Evolutionary conservation across 768 basidiomycete species (phyloP), one percentile per base, ranked within the genome.

Genomic region (Agaricus subrufescens): DNA sequence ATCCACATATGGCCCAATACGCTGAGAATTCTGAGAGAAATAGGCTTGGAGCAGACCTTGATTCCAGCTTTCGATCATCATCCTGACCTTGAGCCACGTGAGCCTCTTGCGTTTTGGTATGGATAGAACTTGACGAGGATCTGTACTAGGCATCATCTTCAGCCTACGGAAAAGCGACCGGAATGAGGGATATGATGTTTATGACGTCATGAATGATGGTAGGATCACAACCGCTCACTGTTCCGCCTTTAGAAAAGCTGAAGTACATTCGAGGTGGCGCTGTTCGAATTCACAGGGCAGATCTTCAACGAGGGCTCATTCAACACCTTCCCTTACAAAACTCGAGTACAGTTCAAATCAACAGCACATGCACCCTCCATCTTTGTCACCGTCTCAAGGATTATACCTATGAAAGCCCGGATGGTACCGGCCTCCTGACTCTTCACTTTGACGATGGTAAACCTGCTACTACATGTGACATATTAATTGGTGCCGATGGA

Each of bases 301-400:
- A 81, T 50, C 73, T 82, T 44, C 77, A 79, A 46, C 53, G 62
- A 11, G 66, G 72, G 7, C 65, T 82, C n/a, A 65, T 81, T 31
- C 65, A 69, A 5, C 62, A 71, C 54, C 58, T 80, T 40, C 61
- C 69, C 1, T 46, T 69, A 14, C 30, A 43, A 3, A 14, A 25
- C n/a, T 26, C 29, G 6, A 37, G 4, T 7, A 14, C 23, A 3
- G 25, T 6, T 10, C 6, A 38, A 31, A 31, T 9, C 15, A 56
- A 42, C n/a, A 25, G 27, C 27, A 15, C 3, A 29, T 56, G 54
- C 2, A 63, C 62, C 8, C 66, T 71, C 3, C 63, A 74, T 54
- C 69, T 74, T 1, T 62, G 65, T 14, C 79, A 77, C 56, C 75
- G 73, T n/a, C 67, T 82, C 3, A 58, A 65, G 14, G 67, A 70